Base-by-base conservation (phyloP, 2,329 filamentous ascomycete genomes). In the Colletotrichum theobromicola region DNA sequence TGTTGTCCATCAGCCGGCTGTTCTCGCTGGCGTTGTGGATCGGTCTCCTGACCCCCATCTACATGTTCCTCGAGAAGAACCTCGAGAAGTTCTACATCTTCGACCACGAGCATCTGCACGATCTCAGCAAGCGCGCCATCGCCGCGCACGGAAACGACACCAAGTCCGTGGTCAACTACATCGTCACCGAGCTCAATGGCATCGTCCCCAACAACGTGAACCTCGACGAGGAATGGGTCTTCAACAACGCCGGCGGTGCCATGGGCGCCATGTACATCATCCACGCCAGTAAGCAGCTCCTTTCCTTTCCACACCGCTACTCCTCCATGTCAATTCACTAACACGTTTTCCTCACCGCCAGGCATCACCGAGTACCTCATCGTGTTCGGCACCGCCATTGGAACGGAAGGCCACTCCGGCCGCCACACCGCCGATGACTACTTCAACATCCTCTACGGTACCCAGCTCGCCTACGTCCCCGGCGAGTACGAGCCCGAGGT, bases 231-330 rank as follows among this genome's bases (percentile, higher is more conserved):
- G 93, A 96, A 84, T 98, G 95, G 95, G 89, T 97, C 60, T 96
- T 98, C 80, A 98, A 97, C 88, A 97, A 97, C 81, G 95, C 95
- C 66, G 95, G 95, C 67, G 95, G 95, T 77, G 95, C 95, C 67
- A 98, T 97, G 95, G 95, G 95, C 70, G 94, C 90, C 80, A 97
- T 97, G 95, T 95, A 95, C 83, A 93, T 97, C 77, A 93, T 97
- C 79, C 95, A 97, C 82, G 94, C 95, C 74, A 96, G 93, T 94
- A 84, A 83, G 91, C n/a, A 50, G 42, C 2, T 50, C 55, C 46
- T 28, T 53, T 50, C 55, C 46, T 28, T 53, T 30, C 37, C 30
- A 61, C 18, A 72, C 60, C 26, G 21, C 57, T 50, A 37, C 42
- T 50, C 15, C 34, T 32, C 26, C 15, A 6, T 21, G 34, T 12